These are phyloP conservation scores for Amoeboaphelidium protococcarum DNA, from an alignment of 371 early-diverging fungal species.

Conservation along the genomic window DNA sequence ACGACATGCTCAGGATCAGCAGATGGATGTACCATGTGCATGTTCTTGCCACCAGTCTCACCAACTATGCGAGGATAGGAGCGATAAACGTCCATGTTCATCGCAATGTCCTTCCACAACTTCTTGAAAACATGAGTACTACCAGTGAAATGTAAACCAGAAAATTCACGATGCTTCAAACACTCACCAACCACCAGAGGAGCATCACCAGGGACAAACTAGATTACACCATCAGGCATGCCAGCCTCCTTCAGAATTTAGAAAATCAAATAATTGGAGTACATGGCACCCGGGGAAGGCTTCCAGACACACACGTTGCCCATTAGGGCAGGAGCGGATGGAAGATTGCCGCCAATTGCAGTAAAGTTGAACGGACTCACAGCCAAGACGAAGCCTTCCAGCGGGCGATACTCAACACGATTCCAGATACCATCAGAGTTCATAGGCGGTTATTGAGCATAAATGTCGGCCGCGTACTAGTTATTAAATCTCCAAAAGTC, in stretches of 20 bases:
- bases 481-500: constrained; percentile 91
- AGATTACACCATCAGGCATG: constrained; percentile 84
- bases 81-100: constrained; percentile 64
- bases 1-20: constrained; percentile 29
- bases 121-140: constrained; percentile 73
- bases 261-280: constrained; percentile 69
- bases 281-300: constrained; percentile 63
- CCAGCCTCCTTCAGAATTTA: constrained; percentile 83
- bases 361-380: constrained; percentile 97
- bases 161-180: constrained; percentile 55
- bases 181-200: constrained; percentile 30
- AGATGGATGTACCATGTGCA: constrained; percentile 63
- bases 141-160: constrained; percentile 93
- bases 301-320: constrained; percentile 90
- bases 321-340: constrained; percentile 83
- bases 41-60: constrained; percentile 96
- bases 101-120: constrained; percentile 70
- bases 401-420: constrained; percentile 75
- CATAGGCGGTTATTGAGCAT: constrained; percentile 69
- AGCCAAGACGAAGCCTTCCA: constrained; percentile 90
- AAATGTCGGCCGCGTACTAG: constrained; percentile 78
- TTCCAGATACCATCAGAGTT: constrained; percentile 77
- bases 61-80: constrained; percentile 90
- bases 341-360: constrained; percentile 89
- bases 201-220: constrained; percentile 82